These are phyloP conservation scores for Trametes meyenii DNA, from an alignment of 768 basidiomycete species.

Conservation along the genomic window DNA sequence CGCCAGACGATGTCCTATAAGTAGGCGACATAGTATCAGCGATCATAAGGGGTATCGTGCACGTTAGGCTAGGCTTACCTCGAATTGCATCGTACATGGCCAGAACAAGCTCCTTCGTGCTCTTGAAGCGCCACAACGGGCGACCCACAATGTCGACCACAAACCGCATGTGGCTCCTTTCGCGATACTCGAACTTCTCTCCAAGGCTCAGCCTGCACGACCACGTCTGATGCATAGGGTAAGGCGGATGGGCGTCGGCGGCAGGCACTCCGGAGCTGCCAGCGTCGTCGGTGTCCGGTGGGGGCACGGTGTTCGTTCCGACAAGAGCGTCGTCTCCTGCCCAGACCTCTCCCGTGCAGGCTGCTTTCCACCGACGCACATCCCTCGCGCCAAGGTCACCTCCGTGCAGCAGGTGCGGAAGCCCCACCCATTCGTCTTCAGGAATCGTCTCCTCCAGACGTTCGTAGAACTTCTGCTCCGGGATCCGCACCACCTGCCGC, in stretches of 20 bases:
- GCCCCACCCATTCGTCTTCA: background rate
- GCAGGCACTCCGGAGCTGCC: background rate
- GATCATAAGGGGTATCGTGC: no score
- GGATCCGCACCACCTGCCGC: constrained; percentile 6
- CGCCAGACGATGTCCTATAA: background rate
- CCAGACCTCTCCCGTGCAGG: background rate
- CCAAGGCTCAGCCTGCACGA: background rate
- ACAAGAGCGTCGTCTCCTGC: background rate
- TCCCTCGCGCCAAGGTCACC: background rate
- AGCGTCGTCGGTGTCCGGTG: background rate
- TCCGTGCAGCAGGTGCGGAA: background rate
- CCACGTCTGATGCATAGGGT: constrained; percentile 9
- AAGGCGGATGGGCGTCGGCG: background rate
- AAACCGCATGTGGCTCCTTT: constrained; percentile 19
- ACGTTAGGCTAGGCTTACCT: constrained; percentile 2
- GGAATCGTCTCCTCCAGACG: background rate
- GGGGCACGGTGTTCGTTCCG: background rate
- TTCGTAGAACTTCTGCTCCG: constrained; percentile 11
- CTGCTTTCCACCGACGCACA: background rate
- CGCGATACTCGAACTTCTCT: background rate
- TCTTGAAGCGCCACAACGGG: constrained; percentile 9
- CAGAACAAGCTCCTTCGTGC: constrained; percentile 16
- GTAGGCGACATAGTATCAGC: background rate
- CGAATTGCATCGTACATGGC: constrained; percentile 16
- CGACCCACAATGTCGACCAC: constrained; percentile 12